Evolutionary conservation across 192 early-diverging fungal genomes (phyloP).

Genomic region (Linnemannia hyalina): DNA sequence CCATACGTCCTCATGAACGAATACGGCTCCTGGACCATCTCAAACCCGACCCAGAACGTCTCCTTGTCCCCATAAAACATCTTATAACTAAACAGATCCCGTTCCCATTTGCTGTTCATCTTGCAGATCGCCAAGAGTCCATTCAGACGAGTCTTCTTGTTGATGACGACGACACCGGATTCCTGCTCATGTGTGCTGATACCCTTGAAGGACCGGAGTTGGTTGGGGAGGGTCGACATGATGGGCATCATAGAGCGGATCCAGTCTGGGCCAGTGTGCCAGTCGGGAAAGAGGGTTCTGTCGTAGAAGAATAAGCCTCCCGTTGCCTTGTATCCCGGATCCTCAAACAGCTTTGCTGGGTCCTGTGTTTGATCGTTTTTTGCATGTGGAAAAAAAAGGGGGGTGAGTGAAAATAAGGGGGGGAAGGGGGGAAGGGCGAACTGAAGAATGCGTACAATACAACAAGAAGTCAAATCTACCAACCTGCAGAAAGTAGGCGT

Average conservation of each 20-base stretch:
- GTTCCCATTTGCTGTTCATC: slow-evolving; percentile 61
- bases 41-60: slow-evolving; percentile 70
- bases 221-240: slow-evolving; percentile 47
- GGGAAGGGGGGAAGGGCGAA: neutral
- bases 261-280: slow-evolving; percentile 55
- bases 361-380: slow-evolving; percentile 18
- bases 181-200: slow-evolving; percentile 67
- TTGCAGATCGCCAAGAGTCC: slow-evolving; percentile 65
- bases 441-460: slow-evolving; percentile 58
- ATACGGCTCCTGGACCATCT: slow-evolving; percentile 61
- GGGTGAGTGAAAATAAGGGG: slow-evolving; percentile 30
- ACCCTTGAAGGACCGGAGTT: slow-evolving; percentile 48
- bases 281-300: slow-evolving; percentile 59
- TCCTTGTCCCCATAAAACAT: slow-evolving; percentile 71
- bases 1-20: slow-evolving; percentile 50
- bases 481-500: slow-evolving; percentile 67
- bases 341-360: slow-evolving; percentile 63
- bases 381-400: neutral
- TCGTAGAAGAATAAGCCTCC: slow-evolving; percentile 72
- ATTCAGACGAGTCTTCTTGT: slow-evolving; percentile 61
- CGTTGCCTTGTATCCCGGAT: slow-evolving; percentile 56
- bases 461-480: slow-evolving; percentile 56
- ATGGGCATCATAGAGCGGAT: slow-evolving; percentile 61
- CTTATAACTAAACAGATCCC: slow-evolving; percentile 57
- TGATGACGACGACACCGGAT: slow-evolving; percentile 68